These are phyloP conservation scores for Pelagophyceae sp. DNA, from an alignment of 352 stramenopile genomes.

Conservation along the genomic window DNA sequence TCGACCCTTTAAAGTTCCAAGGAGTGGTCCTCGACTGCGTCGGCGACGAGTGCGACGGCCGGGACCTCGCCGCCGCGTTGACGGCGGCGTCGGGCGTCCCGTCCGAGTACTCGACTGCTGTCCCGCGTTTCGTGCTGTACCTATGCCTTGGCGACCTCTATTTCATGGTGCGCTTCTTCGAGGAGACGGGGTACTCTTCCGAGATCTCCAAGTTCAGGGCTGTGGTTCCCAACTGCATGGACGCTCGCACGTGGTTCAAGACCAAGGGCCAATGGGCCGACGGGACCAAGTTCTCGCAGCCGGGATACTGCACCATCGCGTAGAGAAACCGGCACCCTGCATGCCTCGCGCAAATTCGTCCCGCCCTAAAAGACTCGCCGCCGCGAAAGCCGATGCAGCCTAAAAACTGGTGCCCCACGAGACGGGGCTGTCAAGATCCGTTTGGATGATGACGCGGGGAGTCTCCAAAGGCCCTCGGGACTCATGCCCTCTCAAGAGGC, in stretches of 20 bases:
- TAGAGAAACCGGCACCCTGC: too few relatives aligned
- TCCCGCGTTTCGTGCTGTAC: conserved; percentile 28
- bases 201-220: conserved; percentile 28
- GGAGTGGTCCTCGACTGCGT: conserved; percentile 30
- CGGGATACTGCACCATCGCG: too few relatives aligned
- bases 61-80: conserved; percentile 24
- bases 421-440: too few relatives aligned
- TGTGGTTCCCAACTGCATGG: conserved; percentile 20
- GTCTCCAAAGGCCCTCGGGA: too few relatives aligned
- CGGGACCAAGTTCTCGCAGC: too few relatives aligned
- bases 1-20: conserved; percentile 24
- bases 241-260: conserved; percentile 24
- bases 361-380: too few relatives aligned
- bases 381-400: too few relatives aligned
- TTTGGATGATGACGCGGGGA: too few relatives aligned
- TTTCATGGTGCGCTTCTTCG: conserved; percentile 28
- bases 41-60: conserved; percentile 23
- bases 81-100: conserved; percentile 26
- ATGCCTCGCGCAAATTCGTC: too few relatives aligned
- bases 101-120: conserved; percentile 24
- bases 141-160: conserved; percentile 27
- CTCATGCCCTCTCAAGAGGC: too few relatives aligned
- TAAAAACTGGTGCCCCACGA: too few relatives aligned
- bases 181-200: conserved; percentile 24
- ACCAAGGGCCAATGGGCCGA: too few relatives aligned